Evolutionary conservation across 106 monocot species (phyloP).

Genomic region (Allium fistulosum): DNA sequence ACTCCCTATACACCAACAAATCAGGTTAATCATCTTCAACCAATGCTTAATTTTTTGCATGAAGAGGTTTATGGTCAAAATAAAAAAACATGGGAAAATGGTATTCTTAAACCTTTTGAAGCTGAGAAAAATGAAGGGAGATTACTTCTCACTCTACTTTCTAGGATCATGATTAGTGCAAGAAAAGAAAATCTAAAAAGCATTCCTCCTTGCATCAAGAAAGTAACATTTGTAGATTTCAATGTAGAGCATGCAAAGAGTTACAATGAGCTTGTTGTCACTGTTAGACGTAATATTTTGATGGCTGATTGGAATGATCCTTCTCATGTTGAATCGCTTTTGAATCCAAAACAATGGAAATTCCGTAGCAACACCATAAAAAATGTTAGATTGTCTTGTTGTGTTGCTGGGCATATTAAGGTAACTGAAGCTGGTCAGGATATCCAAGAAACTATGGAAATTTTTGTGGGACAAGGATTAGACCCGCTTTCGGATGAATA

Average conservation of each 20-base stretch:
- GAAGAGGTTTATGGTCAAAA: conserved; percentile 82
- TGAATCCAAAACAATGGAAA: conserved; percentile 99
- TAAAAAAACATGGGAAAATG: conserved; percentile 73
- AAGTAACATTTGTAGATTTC: conserved; percentile 65
- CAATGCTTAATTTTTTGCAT: conserved; percentile 96
- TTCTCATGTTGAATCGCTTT: conserved; percentile 96
- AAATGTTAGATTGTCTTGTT: conserved; percentile 92
- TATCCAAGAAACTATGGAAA: conserved; percentile 97
- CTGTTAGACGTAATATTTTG: conserved; percentile 87
- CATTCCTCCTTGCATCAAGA: conserved; percentile 87
- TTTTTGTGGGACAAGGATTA: conserved; percentile 61
- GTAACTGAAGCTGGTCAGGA: conserved; percentile 86
- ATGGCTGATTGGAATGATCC: conserved; percentile 99
- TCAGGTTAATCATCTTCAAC: conserved; percentile 86
- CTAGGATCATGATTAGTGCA: conserved; percentile 87
- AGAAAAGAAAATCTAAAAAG: conserved; percentile 77
- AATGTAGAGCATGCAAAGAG: conserved; percentile 76
- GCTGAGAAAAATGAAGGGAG: conserved; percentile 70
- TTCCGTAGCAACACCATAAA: conserved; percentile 70
- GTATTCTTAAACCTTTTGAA: conserved; percentile 87
- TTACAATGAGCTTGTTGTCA: conserved; percentile 89
- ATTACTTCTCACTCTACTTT: conserved; percentile 44
- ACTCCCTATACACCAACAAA: conserved; percentile 92
- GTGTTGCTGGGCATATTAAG: conserved; percentile 95
- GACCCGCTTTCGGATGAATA: conserved; percentile 84